Evolutionary conservation across 139 green algal genomes (phyloP), one percentile per base, ranked within the genome.

Genomic region (Coelastrella sp.): DNA sequence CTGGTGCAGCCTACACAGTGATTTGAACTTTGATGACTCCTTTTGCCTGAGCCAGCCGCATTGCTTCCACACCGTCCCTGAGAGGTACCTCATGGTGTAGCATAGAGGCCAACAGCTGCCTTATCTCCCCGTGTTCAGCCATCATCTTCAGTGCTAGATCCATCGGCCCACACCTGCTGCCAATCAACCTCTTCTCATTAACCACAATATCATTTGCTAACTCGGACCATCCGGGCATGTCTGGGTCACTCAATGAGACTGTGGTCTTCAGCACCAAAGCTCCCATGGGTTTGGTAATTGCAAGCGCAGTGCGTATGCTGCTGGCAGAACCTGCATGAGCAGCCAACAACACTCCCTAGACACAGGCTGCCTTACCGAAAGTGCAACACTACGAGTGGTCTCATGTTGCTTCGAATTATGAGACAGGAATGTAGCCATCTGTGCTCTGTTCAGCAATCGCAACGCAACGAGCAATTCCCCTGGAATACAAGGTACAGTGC

Each of bases 181-280:
- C 71, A 63, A 80, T 35, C n/a, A 60, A 23, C 34, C 7, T 15
- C 77, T 94, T 95, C 72, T 96, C 92, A 53, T 95, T 89, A 1
- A 96, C 93, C 27, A 96, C 93, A 23, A 96, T 85, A 66, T 93
- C 91, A 59, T 95, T 96, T 7, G 91, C 90, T 8, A 95, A 72
- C 63, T 90, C 87, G 0, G 75, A 88, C 88, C 90, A 95, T 21
- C 48, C 38, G 2, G 90, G 88, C 76, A 88, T 84, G n/a, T 30
- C 51, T 7, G 66, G 19, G 19, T 85, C 72, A 19, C 53, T 68
- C 8, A 89, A 74, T 34, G 88, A 94, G 17, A 91, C 87, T 4
- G 93, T 96, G 6, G 77, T 90, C 78, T 96, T 96, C n/a, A 94
- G 90, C 45, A 96, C 84, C 27, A 96, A 53, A 0, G 88, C 94